Evolutionary conservation across 2,329 filamentous ascomycete species (phyloP), one percentile per base, ranked within the genome.

Genomic region (Bipolaris gigantea): DNA sequence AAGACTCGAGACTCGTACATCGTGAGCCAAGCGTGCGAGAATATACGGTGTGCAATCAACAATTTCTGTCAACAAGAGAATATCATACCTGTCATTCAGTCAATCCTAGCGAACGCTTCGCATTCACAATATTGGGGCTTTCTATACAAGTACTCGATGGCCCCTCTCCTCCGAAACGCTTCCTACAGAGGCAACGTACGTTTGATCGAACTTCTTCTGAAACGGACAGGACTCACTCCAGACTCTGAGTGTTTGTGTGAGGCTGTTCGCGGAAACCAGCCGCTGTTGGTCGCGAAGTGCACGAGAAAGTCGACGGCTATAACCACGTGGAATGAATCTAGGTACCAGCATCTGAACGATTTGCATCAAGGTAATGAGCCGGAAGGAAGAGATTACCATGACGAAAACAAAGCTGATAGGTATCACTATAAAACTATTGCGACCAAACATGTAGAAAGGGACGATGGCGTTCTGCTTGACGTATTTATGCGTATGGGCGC

Each of bases 291-390:
- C 15, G 7, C 7, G 2, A 23, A 11, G 5, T 48, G 23, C 19
- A 7, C 0, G 73, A 80, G 53, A 81, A 81, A 65, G 62, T 52
- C 0, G 67, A 67, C 0, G 80, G 79, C 0, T 83, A 80, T 53
- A 74, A 81, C 55, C 78, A 82, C 57, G 76, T 82, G 35, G 19
- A 16, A 42, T 15, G 19, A 21, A 11, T 54, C 43, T 13, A 49
- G 41, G 19, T 62, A 60, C 43, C 39, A 42, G 16, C 58, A 63
- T 33, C 55, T 60, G 58, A 40, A 44, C 18, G 44, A 50, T 23
- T 33, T 15, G 23, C 52, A 58, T 50, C 40, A 36, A 16, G 55
- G 55, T 42, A 43, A 59, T 13, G 39, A 34, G 8, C 41, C 47
- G 18, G 35, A 38, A 25, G 44, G 50, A 11, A 15, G 34, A 25